phyloP scores from a whole-genome alignment of 805 yeast species.

The Yarrowia bubula region DNA sequence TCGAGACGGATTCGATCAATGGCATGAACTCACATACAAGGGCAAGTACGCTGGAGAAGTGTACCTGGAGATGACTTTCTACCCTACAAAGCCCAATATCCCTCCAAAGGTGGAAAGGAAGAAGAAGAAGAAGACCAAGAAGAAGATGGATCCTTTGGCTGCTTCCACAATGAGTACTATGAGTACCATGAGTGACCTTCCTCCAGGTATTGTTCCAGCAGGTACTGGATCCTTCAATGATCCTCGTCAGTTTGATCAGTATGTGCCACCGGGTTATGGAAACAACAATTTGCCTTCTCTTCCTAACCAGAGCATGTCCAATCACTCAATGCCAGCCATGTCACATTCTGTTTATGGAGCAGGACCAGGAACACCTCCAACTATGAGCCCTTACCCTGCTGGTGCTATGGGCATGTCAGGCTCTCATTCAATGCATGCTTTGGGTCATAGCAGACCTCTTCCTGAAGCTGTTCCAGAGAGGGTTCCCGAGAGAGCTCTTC shows the following conservation, averaged over 20 bases:
- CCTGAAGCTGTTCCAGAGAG: slow-evolving; percentile 20
- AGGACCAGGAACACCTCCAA: neutral
- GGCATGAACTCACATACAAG: slow-evolving; percentile 72
- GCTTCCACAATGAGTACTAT: neutral
- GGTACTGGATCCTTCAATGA: slow-evolving; percentile 11
- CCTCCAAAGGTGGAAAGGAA: slow-evolving; percentile 30
- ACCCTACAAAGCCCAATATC: slow-evolving; percentile 48
- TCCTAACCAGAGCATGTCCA: slow-evolving; percentile 1
- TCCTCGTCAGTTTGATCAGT: slow-evolving; percentile 14
- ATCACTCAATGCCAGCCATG: slow-evolving; percentile 1
- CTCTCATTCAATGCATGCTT: slow-evolving; percentile 1
- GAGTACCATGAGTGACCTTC: neutral
- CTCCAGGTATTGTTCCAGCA: slow-evolving; percentile 17
- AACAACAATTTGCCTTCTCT: neutral
- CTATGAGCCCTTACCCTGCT: neutral
- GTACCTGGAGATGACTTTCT: slow-evolving; percentile 87
- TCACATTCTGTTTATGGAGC: slow-evolving; percentile 10
- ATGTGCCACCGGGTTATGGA: slow-evolving; percentile 3
- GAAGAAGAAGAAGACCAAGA: slow-evolving; percentile 8
- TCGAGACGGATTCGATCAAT: slow-evolving; percentile 75
- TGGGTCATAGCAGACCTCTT: slow-evolving; percentile 9
- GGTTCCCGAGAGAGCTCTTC: neutral
- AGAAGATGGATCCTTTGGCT: neutral
- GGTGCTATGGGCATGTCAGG: neutral
- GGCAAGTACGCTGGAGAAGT: slow-evolving; percentile 83